Percentiles rank a stretch among this genome's conserved stretches.
Evolutionary conservation across 1,284 basidiomycete species (phyloP).

Genomic region (Leccinum solheimii): DNA sequence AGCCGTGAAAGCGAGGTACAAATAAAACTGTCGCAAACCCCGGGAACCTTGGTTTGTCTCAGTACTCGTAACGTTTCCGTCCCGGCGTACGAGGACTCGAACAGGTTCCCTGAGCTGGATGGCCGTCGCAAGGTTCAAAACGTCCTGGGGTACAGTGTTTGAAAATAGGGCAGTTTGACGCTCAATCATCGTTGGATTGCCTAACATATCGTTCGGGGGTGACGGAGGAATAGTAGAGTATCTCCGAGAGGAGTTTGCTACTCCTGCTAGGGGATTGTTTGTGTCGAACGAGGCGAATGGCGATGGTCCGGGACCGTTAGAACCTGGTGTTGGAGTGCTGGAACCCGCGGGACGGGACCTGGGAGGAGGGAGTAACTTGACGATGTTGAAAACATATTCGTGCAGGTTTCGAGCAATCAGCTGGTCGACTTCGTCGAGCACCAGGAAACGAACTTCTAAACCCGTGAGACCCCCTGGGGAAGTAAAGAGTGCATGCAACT

Average conservation of each 20-base stretch:
- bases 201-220: slow-evolving; percentile 39
- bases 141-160: slow-evolving; percentile 92
- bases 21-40: slow-evolving; percentile 89
- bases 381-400: slow-evolving; percentile 91
- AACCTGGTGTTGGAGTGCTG: slow-evolving; percentile 40
- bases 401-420: slow-evolving; percentile 95
- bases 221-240: slow-evolving; percentile 57
- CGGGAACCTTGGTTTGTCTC: slow-evolving; percentile 74
- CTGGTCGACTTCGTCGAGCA: slow-evolving; percentile 97
- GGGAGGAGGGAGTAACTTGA: slow-evolving; percentile 85
- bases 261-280: slow-evolving; percentile 43
- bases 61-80: slow-evolving; percentile 79
- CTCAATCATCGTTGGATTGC: slow-evolving; percentile 53
- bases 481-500: slow-evolving; percentile 92
- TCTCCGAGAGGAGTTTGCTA: slow-evolving; percentile 55
- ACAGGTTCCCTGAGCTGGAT: slow-evolving; percentile 94
- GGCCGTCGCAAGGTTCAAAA: slow-evolving; percentile 83
- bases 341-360: slow-evolving; percentile 62
- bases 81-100: slow-evolving; percentile 93
- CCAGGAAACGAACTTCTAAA: slow-evolving; percentile 86
- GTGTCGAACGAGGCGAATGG: slow-evolving; percentile 57
- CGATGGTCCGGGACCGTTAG: slow-evolving; percentile 38
- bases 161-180: slow-evolving; percentile 97
- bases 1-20: slow-evolving; percentile 90
- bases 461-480: slow-evolving; percentile 72